Evolutionary conservation across 345 rosid species (phyloP), one percentile per base, ranked within the genome.

Genomic region (Pugionium cornutum): DNA sequence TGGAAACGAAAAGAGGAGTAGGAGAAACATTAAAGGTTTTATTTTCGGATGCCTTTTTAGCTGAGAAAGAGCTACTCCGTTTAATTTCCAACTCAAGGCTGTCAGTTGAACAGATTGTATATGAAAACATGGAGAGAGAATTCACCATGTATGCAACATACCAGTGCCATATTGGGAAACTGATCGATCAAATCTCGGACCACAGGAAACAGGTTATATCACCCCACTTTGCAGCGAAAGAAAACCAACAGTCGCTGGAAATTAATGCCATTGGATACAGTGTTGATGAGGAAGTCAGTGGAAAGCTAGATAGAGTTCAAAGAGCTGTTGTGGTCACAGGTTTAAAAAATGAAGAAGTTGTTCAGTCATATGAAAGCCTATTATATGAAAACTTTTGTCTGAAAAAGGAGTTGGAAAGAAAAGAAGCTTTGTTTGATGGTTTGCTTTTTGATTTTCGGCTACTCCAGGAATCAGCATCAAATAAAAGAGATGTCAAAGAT

Each of bases 391-490:
- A 82, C 65, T 49, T 69, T 59, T 74, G 78, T 59, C 89, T 92
- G 53, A 82, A 77, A 82, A 82, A 79, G 64, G 91, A 87, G 78
- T 51, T 92, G 76, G 82, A 84, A 70, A 86, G 96, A 74, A 92
- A 87, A 76, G 87, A 89, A 70, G 70, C 79, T 69, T 69, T 87
- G 61, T 72, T 87, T 62, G 85, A 86, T 77, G 96, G 96, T 68
- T 77, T 92, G 81, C 88, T 86, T 72, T 92, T 92, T 77, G 98
- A 92, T 80, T 80, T 92, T 69, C 78, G 85, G 78, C 81, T 92
- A 76, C 77, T 92, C 72, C 96, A 92, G 68, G 98, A 92, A 81
- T 80, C 89, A n/a, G 84, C 89, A 72, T 87, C 96, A 43, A 75
- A 75, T 58, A 80, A 72, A 51, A 86, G 78, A 72, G 90, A 89